phyloP scores from a whole-genome alignment of 2,329 filamentous ascomycete species.

The Cytospora paraplurivora region DNA sequence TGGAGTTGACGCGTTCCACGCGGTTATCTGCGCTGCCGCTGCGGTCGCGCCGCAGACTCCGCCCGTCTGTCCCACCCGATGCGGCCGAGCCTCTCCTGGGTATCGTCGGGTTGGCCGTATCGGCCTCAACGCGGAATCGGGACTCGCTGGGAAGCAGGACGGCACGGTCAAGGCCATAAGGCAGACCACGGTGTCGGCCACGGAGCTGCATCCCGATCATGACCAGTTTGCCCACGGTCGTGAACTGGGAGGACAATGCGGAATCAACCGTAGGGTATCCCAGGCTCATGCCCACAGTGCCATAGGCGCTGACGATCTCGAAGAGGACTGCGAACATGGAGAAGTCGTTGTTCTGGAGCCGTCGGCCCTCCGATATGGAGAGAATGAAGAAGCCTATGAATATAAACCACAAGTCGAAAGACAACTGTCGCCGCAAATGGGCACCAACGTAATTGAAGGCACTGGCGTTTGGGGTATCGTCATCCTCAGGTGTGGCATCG shows the following conservation, averaged over 20 bases:
- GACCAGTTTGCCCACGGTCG: conserved; percentile 68
- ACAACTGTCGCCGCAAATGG: conserved; percentile 89
- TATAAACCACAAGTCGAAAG: conserved; percentile 97
- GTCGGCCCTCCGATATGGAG: conserved; percentile 78
- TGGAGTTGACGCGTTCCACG: conserved; percentile 42
- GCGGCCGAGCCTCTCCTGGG: conserved; percentile 41
- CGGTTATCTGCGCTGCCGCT: conserved; percentile 40
- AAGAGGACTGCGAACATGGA: conserved; percentile 74
- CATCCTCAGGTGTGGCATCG: conserved; percentile 42
- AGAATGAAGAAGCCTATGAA: conserved; percentile 93
- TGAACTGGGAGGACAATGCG: conserved; percentile 82
- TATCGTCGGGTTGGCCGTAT: conserved; percentile 43
- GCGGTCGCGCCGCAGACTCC: conserved; percentile 35
- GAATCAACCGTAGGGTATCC: conserved; percentile 77
- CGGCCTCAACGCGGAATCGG: conserved; percentile 55
- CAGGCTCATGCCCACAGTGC: conserved; percentile 88
- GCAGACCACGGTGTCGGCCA: conserved; percentile 68
- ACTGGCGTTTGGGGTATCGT: conserved; percentile 54
- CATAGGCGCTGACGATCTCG: conserved; percentile 87
- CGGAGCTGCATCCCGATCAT: conserved; percentile 71
- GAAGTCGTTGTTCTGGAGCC: conserved; percentile 65
- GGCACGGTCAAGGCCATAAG: conserved; percentile 66
- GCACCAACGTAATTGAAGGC: conserved; percentile 84
- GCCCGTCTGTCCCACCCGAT: conserved; percentile 36
- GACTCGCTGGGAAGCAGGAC: conserved; percentile 61